Percentiles rank a stretch among this genome's conserved stretches.
phyloP scores from a whole-genome alignment of 306 rosid genomes.

The Casuarina glauca region DNA sequence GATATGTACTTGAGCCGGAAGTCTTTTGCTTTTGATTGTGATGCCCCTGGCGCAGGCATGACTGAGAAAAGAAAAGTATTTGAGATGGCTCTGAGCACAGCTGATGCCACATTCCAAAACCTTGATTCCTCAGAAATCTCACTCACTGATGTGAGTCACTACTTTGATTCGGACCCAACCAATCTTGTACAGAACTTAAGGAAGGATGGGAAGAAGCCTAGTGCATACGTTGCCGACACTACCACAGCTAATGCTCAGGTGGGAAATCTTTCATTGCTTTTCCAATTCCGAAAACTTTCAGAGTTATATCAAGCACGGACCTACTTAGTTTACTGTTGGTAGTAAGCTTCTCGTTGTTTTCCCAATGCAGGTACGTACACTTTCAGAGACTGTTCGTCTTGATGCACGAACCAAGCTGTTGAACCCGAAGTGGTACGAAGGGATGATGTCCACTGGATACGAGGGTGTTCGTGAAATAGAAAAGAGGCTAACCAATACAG shows the following conservation, averaged over 20 bases:
- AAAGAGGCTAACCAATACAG: slow-evolving; percentile 93
- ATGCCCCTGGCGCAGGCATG: slow-evolving; percentile 97
- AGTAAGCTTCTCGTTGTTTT: slow-evolving; percentile 17
- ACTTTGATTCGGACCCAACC: slow-evolving; percentile 97
- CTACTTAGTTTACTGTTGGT: neutral
- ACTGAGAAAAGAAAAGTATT: slow-evolving; percentile 84
- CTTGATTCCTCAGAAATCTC: slow-evolving; percentile 97
- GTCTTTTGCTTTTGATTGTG: slow-evolving; percentile 86
- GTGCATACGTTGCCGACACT: slow-evolving; percentile 94
- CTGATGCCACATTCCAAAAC: slow-evolving; percentile 98
- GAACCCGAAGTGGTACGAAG: slow-evolving; percentile 99
- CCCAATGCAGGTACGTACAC: slow-evolving; percentile 75
- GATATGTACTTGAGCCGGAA: slow-evolving; percentile 98
- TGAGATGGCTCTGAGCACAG: slow-evolving; percentile 99
- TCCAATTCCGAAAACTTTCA: slow-evolving; percentile 9
- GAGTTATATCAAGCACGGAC: no score
- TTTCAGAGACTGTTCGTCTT: slow-evolving; percentile 95
- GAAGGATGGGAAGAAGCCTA: slow-evolving; percentile 98
- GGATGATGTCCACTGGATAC: slow-evolving; percentile 88
- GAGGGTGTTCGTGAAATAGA: slow-evolving; percentile 98
- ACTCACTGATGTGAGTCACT: slow-evolving; percentile 96
- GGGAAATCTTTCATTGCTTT: slow-evolving; percentile 17
- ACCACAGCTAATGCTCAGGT: slow-evolving; percentile 99
- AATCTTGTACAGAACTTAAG: slow-evolving; percentile 91
- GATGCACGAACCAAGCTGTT: slow-evolving; percentile 91